phyloP scores from a whole-genome alignment of 805 yeast species.

The Candida stauntonica region DNA sequence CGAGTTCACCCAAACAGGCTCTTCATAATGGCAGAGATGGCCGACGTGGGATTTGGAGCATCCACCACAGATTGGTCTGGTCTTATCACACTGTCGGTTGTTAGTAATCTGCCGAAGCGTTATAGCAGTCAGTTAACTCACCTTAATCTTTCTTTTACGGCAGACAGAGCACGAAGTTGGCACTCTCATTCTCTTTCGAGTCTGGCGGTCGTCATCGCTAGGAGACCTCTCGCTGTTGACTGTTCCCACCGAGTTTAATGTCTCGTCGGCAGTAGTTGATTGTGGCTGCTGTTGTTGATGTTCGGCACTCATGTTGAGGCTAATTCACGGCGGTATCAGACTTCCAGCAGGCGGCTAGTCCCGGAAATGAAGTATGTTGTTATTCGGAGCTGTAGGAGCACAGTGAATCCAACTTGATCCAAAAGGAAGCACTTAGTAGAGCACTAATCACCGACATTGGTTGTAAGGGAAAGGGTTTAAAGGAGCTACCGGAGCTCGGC shows the following conservation, averaged over 20 bases:
- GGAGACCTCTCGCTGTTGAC: neutral
- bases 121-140: conserved; percentile 3
- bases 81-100: conserved; percentile 42
- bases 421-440: no score
- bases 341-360: no score
- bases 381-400: no score
- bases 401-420: no score
- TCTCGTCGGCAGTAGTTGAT: no score
- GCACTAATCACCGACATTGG: no score
- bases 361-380: no score
- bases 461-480: no score
- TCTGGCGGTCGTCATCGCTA: conserved; percentile 2
- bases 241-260: neutral
- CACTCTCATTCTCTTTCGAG: conserved; percentile 40
- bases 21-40: conserved; percentile 52
- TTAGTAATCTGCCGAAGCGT: no score
- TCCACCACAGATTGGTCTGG: conserved; percentile 49
- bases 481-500: conserved; percentile 11
- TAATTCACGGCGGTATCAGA: no score
- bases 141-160: conserved; percentile 41
- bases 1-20: conserved; percentile 54
- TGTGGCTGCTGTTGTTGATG: no score
- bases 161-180: conserved; percentile 46
- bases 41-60: conserved; percentile 53
- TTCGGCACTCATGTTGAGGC: no score